Percentiles rank a stretch among this genome's conserved stretches.
These are phyloP conservation scores for Periconia digitata DNA, from an alignment of 2,329 filamentous ascomycete genomes.

Conservation along the genomic window DNA sequence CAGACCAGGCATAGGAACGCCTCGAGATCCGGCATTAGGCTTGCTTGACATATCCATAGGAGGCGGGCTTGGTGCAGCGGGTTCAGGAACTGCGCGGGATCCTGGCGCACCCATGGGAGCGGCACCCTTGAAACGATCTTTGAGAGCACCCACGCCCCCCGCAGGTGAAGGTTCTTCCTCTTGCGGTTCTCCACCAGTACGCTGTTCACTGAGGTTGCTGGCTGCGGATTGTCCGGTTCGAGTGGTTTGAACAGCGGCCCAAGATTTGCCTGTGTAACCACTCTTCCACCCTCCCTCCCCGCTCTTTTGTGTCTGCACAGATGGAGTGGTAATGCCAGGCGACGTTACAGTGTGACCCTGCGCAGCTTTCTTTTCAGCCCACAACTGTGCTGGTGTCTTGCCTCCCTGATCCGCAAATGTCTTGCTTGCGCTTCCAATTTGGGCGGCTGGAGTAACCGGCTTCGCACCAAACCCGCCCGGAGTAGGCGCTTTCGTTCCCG, in stretches of 20 bases:
- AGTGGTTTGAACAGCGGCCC: constrained; percentile 79
- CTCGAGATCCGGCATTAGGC: constrained; percentile 62
- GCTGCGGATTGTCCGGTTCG: constrained; percentile 65
- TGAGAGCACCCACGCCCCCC: constrained; percentile 71
- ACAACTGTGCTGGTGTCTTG: constrained; percentile 94
- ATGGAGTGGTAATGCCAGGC: constrained; percentile 34
- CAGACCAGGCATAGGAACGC: constrained; percentile 77
- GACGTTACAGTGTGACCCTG: constrained; percentile 62
- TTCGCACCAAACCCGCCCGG: constrained; percentile 69
- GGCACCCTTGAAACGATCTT: constrained; percentile 81
- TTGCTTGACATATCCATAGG: constrained; percentile 69
- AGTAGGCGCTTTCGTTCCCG: constrained; percentile 84
- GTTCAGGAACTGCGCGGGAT: constrained; percentile 43
- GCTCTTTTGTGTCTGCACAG: constrained; percentile 64
- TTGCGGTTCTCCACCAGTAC: constrained; percentile 59
- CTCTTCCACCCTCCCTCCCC: constrained; percentile 83
- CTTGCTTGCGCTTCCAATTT: constrained; percentile 79
- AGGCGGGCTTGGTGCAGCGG: constrained; percentile 55
- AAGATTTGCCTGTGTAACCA: constrained; percentile 85
- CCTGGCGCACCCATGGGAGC: constrained; percentile 58
- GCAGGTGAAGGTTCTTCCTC: constrained; percentile 57
- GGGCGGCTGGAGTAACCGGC: constrained; percentile 59
- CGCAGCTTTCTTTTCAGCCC: constrained; percentile 95
- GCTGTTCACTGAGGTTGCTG: constrained; percentile 60
- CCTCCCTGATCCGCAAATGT: constrained; percentile 94